Evolutionary conservation across 2,329 filamentous ascomycete species (phyloP).

Genomic region (Dactylellina parvicollis): DNA sequence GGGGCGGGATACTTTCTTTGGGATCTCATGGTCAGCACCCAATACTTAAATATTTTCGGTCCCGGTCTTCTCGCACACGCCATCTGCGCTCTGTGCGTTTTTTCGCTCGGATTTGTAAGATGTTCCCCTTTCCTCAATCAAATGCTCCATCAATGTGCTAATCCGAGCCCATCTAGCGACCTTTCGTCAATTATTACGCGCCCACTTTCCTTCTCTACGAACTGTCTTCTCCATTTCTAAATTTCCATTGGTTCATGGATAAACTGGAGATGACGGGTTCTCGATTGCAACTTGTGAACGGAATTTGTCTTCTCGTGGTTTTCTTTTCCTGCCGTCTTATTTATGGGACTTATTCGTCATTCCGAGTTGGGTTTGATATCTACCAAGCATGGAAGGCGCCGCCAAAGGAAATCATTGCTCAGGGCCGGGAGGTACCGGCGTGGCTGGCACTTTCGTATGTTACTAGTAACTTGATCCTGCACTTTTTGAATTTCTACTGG

Average conservation of each 20-base stretch:
- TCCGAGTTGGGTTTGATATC: slow-evolving; percentile 76
- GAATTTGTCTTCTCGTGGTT: slow-evolving; percentile 74
- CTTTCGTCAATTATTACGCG: slow-evolving; percentile 85
- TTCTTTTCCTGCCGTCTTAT: slow-evolving; percentile 82
- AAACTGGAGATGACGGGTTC: slow-evolving; percentile 83
- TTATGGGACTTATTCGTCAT: slow-evolving; percentile 79
- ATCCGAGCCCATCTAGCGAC: slow-evolving; percentile 67
- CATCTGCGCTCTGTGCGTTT: slow-evolving; percentile 76
- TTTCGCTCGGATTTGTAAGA: slow-evolving; percentile 81
- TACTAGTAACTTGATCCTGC: slow-evolving; percentile 75
- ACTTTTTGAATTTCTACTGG: slow-evolving; percentile 83
- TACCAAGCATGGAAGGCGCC: slow-evolving; percentile 68
- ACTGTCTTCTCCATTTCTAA: slow-evolving; percentile 83
- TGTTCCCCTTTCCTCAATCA: slow-evolving; percentile 21
- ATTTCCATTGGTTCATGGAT: slow-evolving; percentile 92
- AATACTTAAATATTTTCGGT: slow-evolving; percentile 77
- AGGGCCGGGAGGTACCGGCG: slow-evolving; percentile 68
- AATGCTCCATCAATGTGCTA: slow-evolving; percentile 16
- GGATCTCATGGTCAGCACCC: slow-evolving; percentile 77
- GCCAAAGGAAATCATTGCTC: slow-evolving; percentile 63
- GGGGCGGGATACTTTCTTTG: slow-evolving; percentile 85
- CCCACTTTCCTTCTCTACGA: slow-evolving; percentile 87
- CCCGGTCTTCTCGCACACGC: slow-evolving; percentile 81
- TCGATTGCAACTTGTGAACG: slow-evolving; percentile 78
- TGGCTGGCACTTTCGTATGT: slow-evolving; percentile 78